A percentile compares a stretch with the other conserved stretches of the same genome.
Conservation (phyloP, 1,284 basidiomycete genomes). For the Trametes hirsuta region DNA sequence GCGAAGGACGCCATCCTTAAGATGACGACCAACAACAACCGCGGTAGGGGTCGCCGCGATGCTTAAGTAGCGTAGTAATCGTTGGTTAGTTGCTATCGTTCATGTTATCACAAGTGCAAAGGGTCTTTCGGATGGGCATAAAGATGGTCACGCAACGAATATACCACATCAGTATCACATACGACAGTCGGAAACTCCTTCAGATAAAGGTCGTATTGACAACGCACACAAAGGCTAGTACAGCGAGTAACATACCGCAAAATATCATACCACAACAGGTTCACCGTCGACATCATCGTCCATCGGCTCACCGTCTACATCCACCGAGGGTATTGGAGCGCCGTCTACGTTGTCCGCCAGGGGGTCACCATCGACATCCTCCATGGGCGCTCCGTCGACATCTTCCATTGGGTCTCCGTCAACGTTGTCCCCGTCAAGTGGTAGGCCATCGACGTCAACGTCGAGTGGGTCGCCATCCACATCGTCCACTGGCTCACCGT, state of each 20-base stretch:
- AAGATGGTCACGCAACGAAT: background rate
- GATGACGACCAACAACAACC: conserved; percentile 54
- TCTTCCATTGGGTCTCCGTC: conserved; percentile 33
- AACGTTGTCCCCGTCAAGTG: too few species aligned
- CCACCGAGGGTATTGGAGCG: conserved; percentile 32
- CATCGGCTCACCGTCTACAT: conserved; percentile 45
- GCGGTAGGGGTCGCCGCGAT: conserved; percentile 42
- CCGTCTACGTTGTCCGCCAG: conserved; percentile 49
- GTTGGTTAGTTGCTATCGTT: conserved; percentile 2
- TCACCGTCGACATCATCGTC: conserved; percentile 46
- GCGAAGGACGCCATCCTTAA: conserved; percentile 84
- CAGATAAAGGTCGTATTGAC: background rate
- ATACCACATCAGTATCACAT: conserved; percentile 2
- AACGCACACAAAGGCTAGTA: background rate
- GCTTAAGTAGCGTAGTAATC: conserved; percentile 16
- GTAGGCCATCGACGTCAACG: conserved; percentile 37
- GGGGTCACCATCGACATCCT: conserved; percentile 45
- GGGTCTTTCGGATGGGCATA: background rate
- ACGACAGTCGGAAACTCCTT: background rate
- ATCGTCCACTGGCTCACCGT: conserved; percentile 41
- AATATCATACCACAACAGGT: conserved; percentile 20
- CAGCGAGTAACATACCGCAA: conserved; percentile 8
- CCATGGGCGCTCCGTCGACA: conserved; percentile 37
- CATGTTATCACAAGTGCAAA: background rate
- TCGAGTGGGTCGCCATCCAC: conserved; percentile 46